phyloP scores from a whole-genome alignment of 805 yeast species.

The Henningerozyma blattae region DNA sequence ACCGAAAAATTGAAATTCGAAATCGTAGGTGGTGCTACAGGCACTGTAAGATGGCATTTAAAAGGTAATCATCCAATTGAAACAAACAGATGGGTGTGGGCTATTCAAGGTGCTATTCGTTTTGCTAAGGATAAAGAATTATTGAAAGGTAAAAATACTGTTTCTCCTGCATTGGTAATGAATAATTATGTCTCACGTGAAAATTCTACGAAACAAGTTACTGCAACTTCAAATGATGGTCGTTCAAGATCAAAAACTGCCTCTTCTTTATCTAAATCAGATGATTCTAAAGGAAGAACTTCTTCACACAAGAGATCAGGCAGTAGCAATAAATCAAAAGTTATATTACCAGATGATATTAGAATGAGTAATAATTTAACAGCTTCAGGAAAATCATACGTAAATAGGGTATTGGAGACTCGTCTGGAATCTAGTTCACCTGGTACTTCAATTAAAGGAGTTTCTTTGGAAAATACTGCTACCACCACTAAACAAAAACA shows the following conservation, averaged over 20 bases:
- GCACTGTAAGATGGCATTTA: conserved; percentile 72
- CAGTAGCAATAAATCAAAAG: background rate
- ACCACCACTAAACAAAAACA: background rate
- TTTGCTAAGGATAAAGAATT: conserved; percentile 58
- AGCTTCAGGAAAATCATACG: conserved; percentile 21
- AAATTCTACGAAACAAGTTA: background rate
- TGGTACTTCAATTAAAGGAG: background rate
- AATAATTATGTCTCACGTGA: background rate
- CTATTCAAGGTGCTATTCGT: conserved; percentile 83
- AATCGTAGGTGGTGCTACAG: conserved; percentile 54
- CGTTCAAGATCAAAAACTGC: background rate
- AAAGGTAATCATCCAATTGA: conserved; percentile 93
- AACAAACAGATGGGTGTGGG: conserved; percentile 97
- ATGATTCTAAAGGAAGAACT: background rate
- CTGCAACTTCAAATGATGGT: no score
- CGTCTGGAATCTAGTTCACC: conserved; percentile 12
- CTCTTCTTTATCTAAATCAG: background rate
- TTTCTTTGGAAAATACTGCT: background rate
- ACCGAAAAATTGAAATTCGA: conserved; percentile 89
- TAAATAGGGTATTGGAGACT: conserved; percentile 18
- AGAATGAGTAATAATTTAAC: conserved; percentile 21
- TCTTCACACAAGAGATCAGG: background rate
- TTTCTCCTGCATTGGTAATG: conserved; percentile 13
- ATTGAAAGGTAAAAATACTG: conserved; percentile 5
- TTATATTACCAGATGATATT: conserved; percentile 18